Base-by-base conservation (phyloP, 345 rosid species). In the Pistacia vera region DNA sequence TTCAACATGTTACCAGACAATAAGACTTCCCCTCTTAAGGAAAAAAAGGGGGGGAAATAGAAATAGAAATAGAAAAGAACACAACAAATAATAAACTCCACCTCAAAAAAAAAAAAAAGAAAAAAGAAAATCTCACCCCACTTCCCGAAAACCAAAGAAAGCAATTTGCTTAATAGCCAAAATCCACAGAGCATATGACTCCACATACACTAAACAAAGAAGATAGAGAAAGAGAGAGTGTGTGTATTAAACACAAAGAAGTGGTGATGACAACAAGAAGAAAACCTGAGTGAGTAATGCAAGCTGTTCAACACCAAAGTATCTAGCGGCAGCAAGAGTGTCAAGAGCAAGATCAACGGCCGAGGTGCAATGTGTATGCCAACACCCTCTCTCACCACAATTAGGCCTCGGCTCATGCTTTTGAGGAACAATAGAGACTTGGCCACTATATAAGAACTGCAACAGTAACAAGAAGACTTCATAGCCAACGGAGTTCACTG, bases 271-370 rank as follows among this genome's bases (percentile, higher is more conserved):
- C 54, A 58, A 30, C 9, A 33, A 52, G 51, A 70, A 56, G 44
- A 70, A 68, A 49, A 97, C 99, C 99, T 97, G 99, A 80, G 96
- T 92, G 82, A 97, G 97, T 81, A 90, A 84, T 81, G 97, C 97
- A 77, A 97, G 99, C 85, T 94, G 98, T 78, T 94, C 98, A 14
- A 97, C 95, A 38, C 99, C 99, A 75, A 97, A 97, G 80, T 87
- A 92, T 87, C 98, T 81, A 75, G 99, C 94, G 71, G 99, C 99
- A n/a, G 97, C 89, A 41, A 97, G 97, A 51, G 97, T 97, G 61
- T 94, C 99, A 10, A 97, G 94, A 57, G 98, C 98, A 72, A 97
- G 99, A 92, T 97, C 97, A 68, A 97, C 97, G 81, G 99, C 99
- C 14, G 99, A 93, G 86, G 98, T 84, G 88, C 99, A 97, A 90